phyloP scores from a whole-genome alignment of 148 eudicot species.

The Spergularia marina region DNA sequence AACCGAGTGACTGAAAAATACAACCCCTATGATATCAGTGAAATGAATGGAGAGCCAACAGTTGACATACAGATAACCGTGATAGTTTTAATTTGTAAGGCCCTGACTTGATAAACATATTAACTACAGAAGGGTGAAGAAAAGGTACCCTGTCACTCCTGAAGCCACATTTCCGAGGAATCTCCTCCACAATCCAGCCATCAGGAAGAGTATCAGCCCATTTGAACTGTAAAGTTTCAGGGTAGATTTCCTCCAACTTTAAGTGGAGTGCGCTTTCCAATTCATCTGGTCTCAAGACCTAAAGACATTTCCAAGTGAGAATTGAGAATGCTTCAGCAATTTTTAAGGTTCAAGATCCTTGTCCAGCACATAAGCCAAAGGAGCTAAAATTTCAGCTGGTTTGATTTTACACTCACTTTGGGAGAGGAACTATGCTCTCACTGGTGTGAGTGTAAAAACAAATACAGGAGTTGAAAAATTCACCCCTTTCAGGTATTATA shows the following conservation, averaged over 20 bases:
- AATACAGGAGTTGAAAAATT: too few species aligned
- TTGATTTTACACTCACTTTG: too few species aligned
- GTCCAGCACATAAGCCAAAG: neutral
- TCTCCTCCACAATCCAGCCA: constrained; percentile 55
- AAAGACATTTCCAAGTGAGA: constrained; percentile 10
- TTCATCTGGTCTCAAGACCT: constrained; percentile 34
- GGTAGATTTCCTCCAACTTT: constrained; percentile 15
- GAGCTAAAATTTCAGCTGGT: neutral
- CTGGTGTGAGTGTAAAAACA: too few species aligned
- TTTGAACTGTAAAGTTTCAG: constrained; percentile 24
- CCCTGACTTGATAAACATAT: neutral
- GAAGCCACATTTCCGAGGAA: constrained; percentile 43
- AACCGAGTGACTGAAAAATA: neutral
- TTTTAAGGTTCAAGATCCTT: constrained; percentile 7
- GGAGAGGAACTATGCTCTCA: too few species aligned
- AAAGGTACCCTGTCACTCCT: constrained; percentile 55
- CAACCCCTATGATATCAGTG: neutral
- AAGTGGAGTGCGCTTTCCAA: constrained; percentile 22
- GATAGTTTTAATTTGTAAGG: neutral
- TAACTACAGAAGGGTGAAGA: neutral
- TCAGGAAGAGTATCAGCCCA: constrained; percentile 39
- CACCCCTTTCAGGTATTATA: too few species aligned
- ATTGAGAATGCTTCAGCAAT: constrained; percentile 2
- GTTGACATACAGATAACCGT: neutral
- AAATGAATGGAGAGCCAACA: neutral